Evolutionary conservation across 768 basidiomycete genomes (phyloP).

Genomic region (Leccinum uliginosum): DNA sequence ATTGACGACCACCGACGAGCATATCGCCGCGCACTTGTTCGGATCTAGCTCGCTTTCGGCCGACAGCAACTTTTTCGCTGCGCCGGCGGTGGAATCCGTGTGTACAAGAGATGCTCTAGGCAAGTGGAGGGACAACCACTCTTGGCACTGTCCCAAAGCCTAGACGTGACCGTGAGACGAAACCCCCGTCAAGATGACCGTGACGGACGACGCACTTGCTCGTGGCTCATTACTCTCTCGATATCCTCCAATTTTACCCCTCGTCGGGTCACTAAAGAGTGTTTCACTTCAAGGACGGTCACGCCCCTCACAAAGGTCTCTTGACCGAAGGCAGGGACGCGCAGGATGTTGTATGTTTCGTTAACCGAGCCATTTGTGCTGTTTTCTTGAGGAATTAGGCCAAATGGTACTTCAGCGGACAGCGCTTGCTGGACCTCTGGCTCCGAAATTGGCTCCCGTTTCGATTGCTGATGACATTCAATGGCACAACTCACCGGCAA

Average conservation of each 20-base stretch:
- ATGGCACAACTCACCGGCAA: conserved; percentile 34
- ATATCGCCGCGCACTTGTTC: conserved; percentile 63
- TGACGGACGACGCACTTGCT: conserved; percentile 50
- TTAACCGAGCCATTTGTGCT: conserved; percentile 67
- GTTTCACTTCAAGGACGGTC: conserved; percentile 55
- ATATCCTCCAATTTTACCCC: conserved; percentile 57
- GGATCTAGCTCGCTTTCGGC: conserved; percentile 36
- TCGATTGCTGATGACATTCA: neutral
- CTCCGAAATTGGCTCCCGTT: neutral
- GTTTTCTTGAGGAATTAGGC: conserved; percentile 80
- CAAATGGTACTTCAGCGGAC: conserved; percentile 41
- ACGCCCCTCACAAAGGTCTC: conserved; percentile 56
- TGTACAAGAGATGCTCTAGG: conserved; percentile 50
- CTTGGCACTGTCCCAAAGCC: conserved; percentile 78
- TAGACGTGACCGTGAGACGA: conserved; percentile 25
- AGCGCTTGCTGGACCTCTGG: conserved; percentile 60
- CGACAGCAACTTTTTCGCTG: conserved; percentile 44
- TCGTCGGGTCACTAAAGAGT: conserved; percentile 61
- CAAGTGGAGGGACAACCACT: conserved; percentile 51
- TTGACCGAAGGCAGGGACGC: conserved; percentile 34
- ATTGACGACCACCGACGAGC: conserved; percentile 58
- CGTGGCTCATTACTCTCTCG: conserved; percentile 65
- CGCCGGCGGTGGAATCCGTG: conserved; percentile 69
- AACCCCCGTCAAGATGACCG: neutral
- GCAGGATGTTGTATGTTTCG: conserved; percentile 69